Evolutionary conservation across 495 filamentous ascomycete species (phyloP).

Genomic region (Geoglossum glabrum): DNA sequence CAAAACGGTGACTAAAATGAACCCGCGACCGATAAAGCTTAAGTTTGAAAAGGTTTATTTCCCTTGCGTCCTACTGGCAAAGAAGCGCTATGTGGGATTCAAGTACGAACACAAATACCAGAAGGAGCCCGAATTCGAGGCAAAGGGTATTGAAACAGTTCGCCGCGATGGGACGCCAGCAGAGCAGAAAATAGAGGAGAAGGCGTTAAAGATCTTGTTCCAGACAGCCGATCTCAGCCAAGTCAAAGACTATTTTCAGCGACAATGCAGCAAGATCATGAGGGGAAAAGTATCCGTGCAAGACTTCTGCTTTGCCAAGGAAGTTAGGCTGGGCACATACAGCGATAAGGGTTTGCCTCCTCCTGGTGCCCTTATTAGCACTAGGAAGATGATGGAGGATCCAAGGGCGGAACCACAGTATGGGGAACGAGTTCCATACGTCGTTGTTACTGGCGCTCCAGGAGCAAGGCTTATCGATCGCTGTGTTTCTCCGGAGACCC

Average conservation of each 20-base stretch:
- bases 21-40: slow-evolving; percentile 81
- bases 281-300: slow-evolving; percentile 70
- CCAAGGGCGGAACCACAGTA: slow-evolving; percentile 79
- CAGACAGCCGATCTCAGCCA: slow-evolving; percentile 72
- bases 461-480: slow-evolving; percentile 74
- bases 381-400: slow-evolving; percentile 68
- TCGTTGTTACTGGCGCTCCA: slow-evolving; percentile 74
- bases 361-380: slow-evolving; percentile 71
- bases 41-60: slow-evolving; percentile 98
- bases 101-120: slow-evolving; percentile 76
- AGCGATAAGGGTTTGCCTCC: slow-evolving; percentile 60
- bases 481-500: slow-evolving; percentile 66
- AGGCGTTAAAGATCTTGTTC: slow-evolving; percentile 74
- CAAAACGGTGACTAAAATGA: slow-evolving; percentile 70
- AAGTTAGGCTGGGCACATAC: slow-evolving; percentile 82
- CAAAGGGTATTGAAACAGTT: slow-evolving; percentile 95
- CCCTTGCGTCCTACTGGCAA: slow-evolving; percentile 80
- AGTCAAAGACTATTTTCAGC: slow-evolving; percentile 81
- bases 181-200: slow-evolving; percentile 95
- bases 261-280: slow-evolving; percentile 87
- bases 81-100: slow-evolving; percentile 96
- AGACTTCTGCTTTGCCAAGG: slow-evolving; percentile 86
- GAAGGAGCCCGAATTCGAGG: slow-evolving; percentile 76
- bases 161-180: slow-evolving; percentile 85
- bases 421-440: slow-evolving; percentile 85